Conservation (phyloP, 306 rosid genomes). For the Lathyrus tuberosus region DNA sequence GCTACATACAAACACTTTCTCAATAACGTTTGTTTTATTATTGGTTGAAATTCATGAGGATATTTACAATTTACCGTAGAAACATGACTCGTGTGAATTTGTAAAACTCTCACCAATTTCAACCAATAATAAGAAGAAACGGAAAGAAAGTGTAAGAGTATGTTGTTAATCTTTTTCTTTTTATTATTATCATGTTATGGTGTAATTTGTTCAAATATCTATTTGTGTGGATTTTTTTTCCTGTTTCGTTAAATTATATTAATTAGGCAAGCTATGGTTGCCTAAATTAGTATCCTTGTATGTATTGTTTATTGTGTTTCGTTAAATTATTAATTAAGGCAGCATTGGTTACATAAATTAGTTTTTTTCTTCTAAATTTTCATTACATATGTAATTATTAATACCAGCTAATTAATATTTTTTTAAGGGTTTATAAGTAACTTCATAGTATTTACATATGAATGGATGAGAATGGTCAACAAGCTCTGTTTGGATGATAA, state of each 20-base stretch:
- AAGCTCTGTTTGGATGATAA: no score
- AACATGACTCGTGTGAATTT: not conserved
- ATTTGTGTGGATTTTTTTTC: not conserved
- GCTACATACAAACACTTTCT: no score
- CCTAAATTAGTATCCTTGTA: not conserved
- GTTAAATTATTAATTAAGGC: no score
- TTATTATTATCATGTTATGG: not conserved
- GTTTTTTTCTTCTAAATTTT: no score
- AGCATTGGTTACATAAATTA: no score
- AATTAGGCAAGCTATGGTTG: conserved; percentile 43
- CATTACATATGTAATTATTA: no score
- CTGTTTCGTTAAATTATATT: conserved; percentile 21
- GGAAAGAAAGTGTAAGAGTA: not conserved
- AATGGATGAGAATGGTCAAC: no score
- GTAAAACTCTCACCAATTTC: not conserved
- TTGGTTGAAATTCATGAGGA: not conserved
- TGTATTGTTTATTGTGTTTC: no score
- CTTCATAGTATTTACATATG: no score
- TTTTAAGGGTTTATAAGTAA: no score
- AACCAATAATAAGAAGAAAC: not conserved
- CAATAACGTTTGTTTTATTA: not conserved
- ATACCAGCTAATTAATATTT: no score
- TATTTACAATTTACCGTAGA: not conserved
- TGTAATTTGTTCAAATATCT: not conserved
- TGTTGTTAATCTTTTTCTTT: not conserved